Evolutionary conservation across 2,329 filamentous ascomycete genomes (phyloP).

Genomic region (Penicillium decumbens): DNA sequence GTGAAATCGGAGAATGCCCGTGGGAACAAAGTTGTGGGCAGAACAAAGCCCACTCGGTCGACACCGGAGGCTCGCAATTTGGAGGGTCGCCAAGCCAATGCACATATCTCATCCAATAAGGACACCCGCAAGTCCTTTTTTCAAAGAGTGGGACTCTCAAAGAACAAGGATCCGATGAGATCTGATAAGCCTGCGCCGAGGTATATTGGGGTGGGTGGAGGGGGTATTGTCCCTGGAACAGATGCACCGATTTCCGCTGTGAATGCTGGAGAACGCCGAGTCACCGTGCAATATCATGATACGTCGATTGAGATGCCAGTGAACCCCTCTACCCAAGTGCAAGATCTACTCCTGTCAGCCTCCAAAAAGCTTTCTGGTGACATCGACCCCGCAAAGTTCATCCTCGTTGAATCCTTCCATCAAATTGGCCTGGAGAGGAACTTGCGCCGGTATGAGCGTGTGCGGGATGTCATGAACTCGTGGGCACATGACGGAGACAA

Average conservation of each 20-base stretch:
- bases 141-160: slow-evolving; percentile 27
- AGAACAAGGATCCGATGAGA: slow-evolving; percentile 9
- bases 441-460: slow-evolving; percentile 76
- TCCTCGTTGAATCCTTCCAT: slow-evolving; percentile 73
- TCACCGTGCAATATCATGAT: slow-evolving; percentile 68
- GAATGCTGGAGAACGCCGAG: slow-evolving; percentile 71
- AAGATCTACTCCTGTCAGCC: slow-evolving; percentile 67
- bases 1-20: slow-evolving; percentile 6
- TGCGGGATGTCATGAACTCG: slow-evolving; percentile 85
- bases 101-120: slow-evolving; percentile 8
- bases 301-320: slow-evolving; percentile 67
- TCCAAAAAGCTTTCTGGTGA: slow-evolving; percentile 58
- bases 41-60: background rate
- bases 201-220: slow-evolving; percentile 23
- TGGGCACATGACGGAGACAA: slow-evolving; percentile 84
- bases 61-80: background rate
- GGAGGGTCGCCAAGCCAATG: background rate
- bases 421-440: slow-evolving; percentile 75
- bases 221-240: slow-evolving; percentile 47
- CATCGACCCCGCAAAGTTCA: slow-evolving; percentile 61
- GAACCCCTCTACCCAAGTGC: slow-evolving; percentile 66
- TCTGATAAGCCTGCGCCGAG: slow-evolving; percentile 12
- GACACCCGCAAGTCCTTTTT: slow-evolving; percentile 29
- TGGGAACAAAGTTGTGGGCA: background rate
- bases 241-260: slow-evolving; percentile 77